Conservation (phyloP, 2,329 filamentous ascomycete species). For the Thyridium curvatum region DNA sequence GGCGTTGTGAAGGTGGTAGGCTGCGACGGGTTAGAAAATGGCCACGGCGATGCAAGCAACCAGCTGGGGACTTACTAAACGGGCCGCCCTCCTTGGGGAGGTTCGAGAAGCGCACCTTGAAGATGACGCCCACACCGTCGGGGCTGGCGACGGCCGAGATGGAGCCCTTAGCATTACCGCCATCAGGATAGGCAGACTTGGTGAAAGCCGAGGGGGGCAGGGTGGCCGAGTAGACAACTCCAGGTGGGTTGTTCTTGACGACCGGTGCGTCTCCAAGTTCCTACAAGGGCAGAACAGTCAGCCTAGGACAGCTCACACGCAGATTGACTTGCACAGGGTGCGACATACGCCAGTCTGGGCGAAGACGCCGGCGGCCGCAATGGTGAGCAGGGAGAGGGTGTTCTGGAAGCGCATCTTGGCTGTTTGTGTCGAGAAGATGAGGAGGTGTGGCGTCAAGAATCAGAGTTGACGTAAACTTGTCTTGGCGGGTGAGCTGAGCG, state of each 20-base stretch:
- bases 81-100: constrained; percentile 23
- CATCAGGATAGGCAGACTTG: constrained; percentile 33
- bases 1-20: constrained; percentile 65
- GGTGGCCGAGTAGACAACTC: constrained; percentile 45
- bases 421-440: background rate
- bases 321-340: too few relatives aligned
- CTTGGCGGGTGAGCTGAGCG: too few relatives aligned
- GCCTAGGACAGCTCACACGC: too few relatives aligned
- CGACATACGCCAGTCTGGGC: constrained; percentile 2
- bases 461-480: too few relatives aligned
- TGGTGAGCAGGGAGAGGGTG: constrained; percentile 1
- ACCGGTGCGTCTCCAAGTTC: constrained; percentile 10
- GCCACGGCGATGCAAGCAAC: background rate
- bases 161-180: constrained; percentile 43
- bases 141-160: constrained; percentile 18
- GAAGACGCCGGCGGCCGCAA: constrained; percentile 1
- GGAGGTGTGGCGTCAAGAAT: too few relatives aligned
- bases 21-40: constrained; percentile 29
- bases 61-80: constrained; percentile 23
- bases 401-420: constrained; percentile 3
- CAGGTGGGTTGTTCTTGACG: constrained; percentile 48
- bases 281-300: constrained; percentile 1
- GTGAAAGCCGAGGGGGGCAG: constrained; percentile 50
- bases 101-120: constrained; percentile 21
- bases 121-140: constrained; percentile 21